A percentile compares a stretch with the other conserved stretches of the same genome.
phyloP scores from a whole-genome alignment of 1,284 basidiomycete genomes.

The Cryptococcus floricola region DNA sequence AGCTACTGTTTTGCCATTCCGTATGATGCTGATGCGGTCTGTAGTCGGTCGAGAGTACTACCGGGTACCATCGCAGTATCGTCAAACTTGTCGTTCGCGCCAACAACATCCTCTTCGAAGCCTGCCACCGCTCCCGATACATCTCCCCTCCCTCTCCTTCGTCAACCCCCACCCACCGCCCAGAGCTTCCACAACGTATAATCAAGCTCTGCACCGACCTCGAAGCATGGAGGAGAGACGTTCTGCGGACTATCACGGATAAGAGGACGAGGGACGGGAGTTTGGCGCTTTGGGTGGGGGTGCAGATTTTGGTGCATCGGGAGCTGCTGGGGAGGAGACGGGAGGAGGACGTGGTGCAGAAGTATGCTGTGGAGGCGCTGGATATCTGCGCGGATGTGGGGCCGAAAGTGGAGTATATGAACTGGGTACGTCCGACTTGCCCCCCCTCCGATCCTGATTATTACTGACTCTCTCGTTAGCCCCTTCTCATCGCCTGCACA shows the following conservation, averaged over 20 bases:
- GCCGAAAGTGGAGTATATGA: slow-evolving; percentile 44
- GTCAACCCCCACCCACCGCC: neutral
- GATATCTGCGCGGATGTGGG: slow-evolving; percentile 32
- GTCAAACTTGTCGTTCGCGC: slow-evolving; percentile 16
- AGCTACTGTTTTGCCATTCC: neutral
- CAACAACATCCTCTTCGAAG: slow-evolving; percentile 9
- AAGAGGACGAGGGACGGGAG: slow-evolving; percentile 29
- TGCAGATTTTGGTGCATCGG: slow-evolving; percentile 30
- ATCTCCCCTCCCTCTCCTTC: neutral
- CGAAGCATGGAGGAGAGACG: slow-evolving; percentile 2
- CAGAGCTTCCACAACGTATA: slow-evolving; percentile 8
- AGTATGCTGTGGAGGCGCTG: slow-evolving; percentile 27
- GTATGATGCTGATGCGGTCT: slow-evolving; percentile 1
- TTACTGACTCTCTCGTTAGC: slow-evolving; percentile 3
- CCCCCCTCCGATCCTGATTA: neutral
- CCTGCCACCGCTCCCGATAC: neutral
- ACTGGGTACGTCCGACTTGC: slow-evolving; percentile 34
- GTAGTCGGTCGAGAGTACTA: slow-evolving; percentile 25
- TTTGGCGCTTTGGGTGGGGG: slow-evolving; percentile 35
- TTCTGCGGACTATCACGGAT: slow-evolving; percentile 9
- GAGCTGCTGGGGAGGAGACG: slow-evolving; percentile 25
- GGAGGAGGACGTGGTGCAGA: slow-evolving; percentile 27
- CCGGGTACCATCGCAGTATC: slow-evolving; percentile 29
- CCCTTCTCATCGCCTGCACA: slow-evolving; percentile 32
- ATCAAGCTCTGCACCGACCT: slow-evolving; percentile 4